Percentiles rank a stretch among this genome's conserved stretches.
These are phyloP conservation scores for Aurinia saxatilis DNA, from an alignment of 345 rosid species.

Conservation along the genomic window DNA sequence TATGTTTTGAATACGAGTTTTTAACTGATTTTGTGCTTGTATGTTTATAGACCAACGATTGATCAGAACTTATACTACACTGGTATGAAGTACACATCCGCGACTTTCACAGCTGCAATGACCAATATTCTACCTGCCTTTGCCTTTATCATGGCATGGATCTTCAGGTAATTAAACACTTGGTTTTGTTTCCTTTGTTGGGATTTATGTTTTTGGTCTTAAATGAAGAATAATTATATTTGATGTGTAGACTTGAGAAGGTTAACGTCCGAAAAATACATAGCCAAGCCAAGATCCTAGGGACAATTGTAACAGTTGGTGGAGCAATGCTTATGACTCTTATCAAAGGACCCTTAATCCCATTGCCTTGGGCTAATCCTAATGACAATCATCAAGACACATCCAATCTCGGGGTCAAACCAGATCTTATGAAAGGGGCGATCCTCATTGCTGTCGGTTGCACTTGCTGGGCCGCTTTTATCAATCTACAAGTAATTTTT, in stretches of 20 bases:
- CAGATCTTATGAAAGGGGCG: conserved; percentile 56
- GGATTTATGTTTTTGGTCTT: background rate
- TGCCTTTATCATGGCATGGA: conserved; percentile 84
- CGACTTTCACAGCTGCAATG: conserved; percentile 77
- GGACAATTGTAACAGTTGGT: conserved; percentile 75
- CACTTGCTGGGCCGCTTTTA: conserved; percentile 52
- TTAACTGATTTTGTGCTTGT: background rate
- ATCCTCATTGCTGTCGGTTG: conserved; percentile 43
- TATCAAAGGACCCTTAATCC: conserved; percentile 49
- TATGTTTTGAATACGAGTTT: background rate
- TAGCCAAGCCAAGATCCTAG: conserved; percentile 79
- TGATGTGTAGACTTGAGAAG: conserved; percentile 57
- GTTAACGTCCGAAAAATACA: conserved; percentile 44
- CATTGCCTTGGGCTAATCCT: conserved; percentile 63
- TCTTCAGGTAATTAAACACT: conserved; percentile 37
- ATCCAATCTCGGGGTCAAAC: conserved; percentile 16
- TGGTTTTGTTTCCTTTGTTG: background rate
- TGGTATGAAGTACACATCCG: conserved; percentile 84
- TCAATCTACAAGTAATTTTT: conserved; percentile 55
- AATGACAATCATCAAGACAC: conserved; percentile 13
- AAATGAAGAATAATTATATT: background rate
- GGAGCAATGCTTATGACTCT: conserved; percentile 92
- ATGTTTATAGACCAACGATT: conserved; percentile 30
- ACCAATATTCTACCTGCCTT: conserved; percentile 79
- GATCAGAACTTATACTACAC: conserved; percentile 48